Evolutionary conservation across 805 yeast species (phyloP), one percentile per base, ranked within the genome.

Genomic region (Hanseniaspora vineae): DNA sequence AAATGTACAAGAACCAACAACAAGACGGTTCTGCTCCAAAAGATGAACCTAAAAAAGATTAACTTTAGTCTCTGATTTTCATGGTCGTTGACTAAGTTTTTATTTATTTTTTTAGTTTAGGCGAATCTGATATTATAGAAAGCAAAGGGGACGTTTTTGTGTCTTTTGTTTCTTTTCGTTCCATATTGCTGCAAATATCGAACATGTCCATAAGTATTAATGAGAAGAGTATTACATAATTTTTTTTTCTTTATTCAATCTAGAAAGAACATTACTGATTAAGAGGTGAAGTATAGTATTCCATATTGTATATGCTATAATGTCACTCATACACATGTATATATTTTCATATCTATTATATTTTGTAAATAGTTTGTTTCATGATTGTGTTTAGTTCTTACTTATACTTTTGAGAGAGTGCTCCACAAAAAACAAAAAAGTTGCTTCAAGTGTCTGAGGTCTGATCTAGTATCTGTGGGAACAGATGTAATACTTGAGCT

Each of bases 1-100:
- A 80, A 67, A 66, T 74, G 60, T 63, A 62, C 62, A 64, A 64
- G 60, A 61, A 63, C 58, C 55, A 57, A 66, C 76, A 70, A 40
- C 31, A 23, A 19, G 43, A 23, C 18, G 43, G 32, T 19, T 13
- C 31, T 40, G 32, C 31, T 20, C 31, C 43, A 18, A 40, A 40
- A 19, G 31, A 19, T 14, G 43, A 40, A 40, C 31, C 31, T 13
- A 40, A 40, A 31, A 40, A 40, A 40, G 43, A 40, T 40, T 19
- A 40, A 40, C 2, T 4, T 6, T 5, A 39, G 10, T 39, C 18
- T 9, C 29, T 8, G 29, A 23, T 23, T 23, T 23, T 8, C 29
- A 23, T 23, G 8, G 8, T 23, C 29, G 6, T 5, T 23, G 29
- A 8, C 8, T 23, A 8, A 23, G 37, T 33, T 33, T 33, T 33